phyloP scores from a whole-genome alignment of 2,329 filamentous ascomycete species.

The Fusarium napiforme region DNA sequence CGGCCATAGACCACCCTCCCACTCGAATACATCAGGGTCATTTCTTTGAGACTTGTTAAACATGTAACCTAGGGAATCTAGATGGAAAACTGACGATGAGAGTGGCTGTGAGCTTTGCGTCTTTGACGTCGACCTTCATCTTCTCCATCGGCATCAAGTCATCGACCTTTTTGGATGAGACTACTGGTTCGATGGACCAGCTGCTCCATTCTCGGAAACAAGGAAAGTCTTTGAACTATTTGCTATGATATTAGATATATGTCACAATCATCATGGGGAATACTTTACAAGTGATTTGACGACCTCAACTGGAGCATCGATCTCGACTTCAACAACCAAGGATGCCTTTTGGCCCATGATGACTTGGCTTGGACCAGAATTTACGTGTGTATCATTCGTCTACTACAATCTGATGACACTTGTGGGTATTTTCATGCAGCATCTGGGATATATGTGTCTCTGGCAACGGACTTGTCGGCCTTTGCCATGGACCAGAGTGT shows the following conservation, averaged over 20 bases:
- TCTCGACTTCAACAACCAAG: conserved; percentile 9
- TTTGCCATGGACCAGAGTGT: not conserved
- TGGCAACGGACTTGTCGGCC: not conserved
- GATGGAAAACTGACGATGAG: not conserved
- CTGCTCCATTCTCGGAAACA: conserved; percentile 11
- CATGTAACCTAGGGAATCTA: rapidly evolving
- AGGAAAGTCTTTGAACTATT: conserved; percentile 1
- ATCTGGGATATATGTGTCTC: not conserved
- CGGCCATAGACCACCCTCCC: not conserved
- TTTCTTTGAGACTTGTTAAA: not conserved
- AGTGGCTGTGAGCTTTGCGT: not conserved
- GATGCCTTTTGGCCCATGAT: conserved; percentile 12
- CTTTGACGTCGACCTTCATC: conserved; percentile 2
- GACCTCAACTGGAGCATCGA: conserved; percentile 3
- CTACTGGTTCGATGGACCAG: conserved; percentile 4
- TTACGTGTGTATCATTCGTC: rapidly evolving
- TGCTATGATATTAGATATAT: not conserved
- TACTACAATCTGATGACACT: rapidly evolving
- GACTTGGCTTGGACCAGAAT: rapidly evolving
- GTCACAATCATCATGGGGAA: rapidly evolving
- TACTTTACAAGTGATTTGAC: conserved; percentile 1
- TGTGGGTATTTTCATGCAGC: rapidly evolving
- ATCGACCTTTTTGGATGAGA: not conserved
- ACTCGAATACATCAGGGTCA: not conserved
- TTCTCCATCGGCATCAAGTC: conserved; percentile 1